Base-by-base conservation (phyloP, 768 basidiomycete species). In the Mycena metata region DNA sequence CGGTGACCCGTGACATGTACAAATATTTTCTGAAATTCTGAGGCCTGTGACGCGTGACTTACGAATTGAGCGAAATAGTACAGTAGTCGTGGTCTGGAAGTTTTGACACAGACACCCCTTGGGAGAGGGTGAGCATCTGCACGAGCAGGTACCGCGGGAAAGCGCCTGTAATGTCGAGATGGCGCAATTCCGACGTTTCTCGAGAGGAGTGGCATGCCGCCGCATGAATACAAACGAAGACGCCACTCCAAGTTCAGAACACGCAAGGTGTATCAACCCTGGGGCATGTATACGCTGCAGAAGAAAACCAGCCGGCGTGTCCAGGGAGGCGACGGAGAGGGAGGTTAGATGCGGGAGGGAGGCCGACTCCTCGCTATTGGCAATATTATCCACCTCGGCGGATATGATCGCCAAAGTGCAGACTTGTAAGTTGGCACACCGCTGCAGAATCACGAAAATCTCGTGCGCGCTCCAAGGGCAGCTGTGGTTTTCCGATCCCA, bases 261-360 rank as follows among this genome's bases (percentile, higher is more conserved):
- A n/a, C n/a, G n/a, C n/a, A n/a, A 60, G 35, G 15, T 11, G 33
- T 10, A 15, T 36, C 26, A 60, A 35, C 33, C 33, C 19, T 7
- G 58, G 58, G 35, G 26, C 23, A 12, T 16, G 6, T 24, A 60
- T 33, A 16, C 45, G 45, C 58, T 47, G 45, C 4, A 46, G 0
- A 13, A 60, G 19, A 7, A 47, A 10, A 11, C 46, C 35, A 6
- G 41, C 58, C 4, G 21, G 6, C 7, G 36, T 60, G 12, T 49
- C 58, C 5, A 36, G 4, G 21, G 33, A 60, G 33, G 9, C 21
- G n/a, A 49, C 17, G 19, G 26, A 12, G n/a, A 60, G 45, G 11
- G 45, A 60, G 30, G 43, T 47, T 7, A 60, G 58, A 36, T 39
- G 43, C 10, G 58, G 58, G 46, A 60, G 58, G 58, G n/a, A 16